Percentiles rank a stretch among this genome's conserved stretches.
Conservation (phyloP, 495 filamentous ascomycete genomes). For the Penicillium macrosclerotiorum region DNA sequence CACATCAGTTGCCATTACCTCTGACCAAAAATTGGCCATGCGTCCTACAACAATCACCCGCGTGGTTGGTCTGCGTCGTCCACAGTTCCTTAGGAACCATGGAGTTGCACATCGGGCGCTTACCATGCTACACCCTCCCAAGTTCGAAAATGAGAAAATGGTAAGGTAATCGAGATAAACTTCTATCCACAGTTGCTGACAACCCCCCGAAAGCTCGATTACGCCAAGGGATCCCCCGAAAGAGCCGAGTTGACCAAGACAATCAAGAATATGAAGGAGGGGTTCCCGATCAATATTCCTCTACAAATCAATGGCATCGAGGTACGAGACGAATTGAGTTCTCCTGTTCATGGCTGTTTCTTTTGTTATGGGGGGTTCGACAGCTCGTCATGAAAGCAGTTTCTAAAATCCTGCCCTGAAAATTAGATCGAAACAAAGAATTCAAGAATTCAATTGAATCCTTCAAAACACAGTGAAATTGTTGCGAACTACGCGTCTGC, state of each 20-base stretch:
- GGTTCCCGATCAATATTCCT: conserved; percentile 28
- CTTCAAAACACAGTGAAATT: conserved; percentile 62
- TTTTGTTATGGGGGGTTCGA: too few relatives aligned
- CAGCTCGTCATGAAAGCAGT: too few relatives aligned
- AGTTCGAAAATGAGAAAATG: conserved; percentile 34
- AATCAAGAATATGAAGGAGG: conserved; percentile 24
- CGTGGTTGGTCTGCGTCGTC: conserved; percentile 1
- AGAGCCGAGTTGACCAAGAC: conserved; percentile 25
- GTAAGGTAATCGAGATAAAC: conserved; percentile 1
- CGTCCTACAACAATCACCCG: conserved; percentile 9
- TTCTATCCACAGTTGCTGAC: neutral
- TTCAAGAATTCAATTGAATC: conserved; percentile 58
- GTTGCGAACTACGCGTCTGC: conserved; percentile 76
- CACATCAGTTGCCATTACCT: too few relatives aligned
- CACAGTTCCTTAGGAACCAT: conserved; percentile 1
- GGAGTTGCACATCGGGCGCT: conserved; percentile 7
- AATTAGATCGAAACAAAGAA: conserved; percentile 18
- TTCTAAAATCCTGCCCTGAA: too few relatives aligned
- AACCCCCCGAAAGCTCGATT: conserved; percentile 18
- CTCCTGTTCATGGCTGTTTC: too few relatives aligned
- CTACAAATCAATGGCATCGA: conserved; percentile 27
- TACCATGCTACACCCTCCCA: conserved; percentile 28
- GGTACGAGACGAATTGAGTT: conserved; percentile 6
- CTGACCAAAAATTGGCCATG: conserved; percentile 8
- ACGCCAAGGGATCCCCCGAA: conserved; percentile 30